Base-by-base conservation (phyloP, 495 filamentous ascomycete species). In the Gamarada debralockiae region DNA sequence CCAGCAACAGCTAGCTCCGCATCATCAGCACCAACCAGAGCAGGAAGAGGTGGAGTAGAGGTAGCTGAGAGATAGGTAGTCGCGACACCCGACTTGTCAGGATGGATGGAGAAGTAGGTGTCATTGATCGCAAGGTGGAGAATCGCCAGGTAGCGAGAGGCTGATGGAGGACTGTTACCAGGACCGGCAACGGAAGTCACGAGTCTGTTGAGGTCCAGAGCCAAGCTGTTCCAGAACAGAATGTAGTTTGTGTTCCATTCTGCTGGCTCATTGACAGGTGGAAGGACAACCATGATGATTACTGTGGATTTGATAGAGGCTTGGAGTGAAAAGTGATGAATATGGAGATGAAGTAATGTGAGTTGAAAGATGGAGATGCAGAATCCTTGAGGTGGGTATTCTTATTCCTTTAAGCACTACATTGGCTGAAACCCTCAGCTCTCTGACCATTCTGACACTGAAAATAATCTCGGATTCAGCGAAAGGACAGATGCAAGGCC, bases 51-150 rank as follows among this genome's bases (percentile, higher is more conserved):
- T 41, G 56, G 42, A 9, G 46, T 4, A 40, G 31, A 34, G 24
- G 50, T 53, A 14, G 39, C 8, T 22, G 22, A 34, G 10, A 66
- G 54, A 45, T 64, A 66, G 14, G 59, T 64, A 14, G 47, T 41
- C 14, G 55, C 50, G 12, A 23, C 22, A 24, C 37, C 49, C 18
- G 27, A 24, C 36, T 44, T 41, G n/a, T 61, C 50, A 3, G 63
- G 56, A 21, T 58, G 38, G 48, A 67, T 59, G 25, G 64, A 48
- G 37, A 68, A 68, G 60, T 67, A 68, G 13, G 59, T 60, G 53
- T 68, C 64, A 33, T 68, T 56, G 41, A 68, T 59, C 3, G 64
- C 62, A 6, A 68, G 57, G 39, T 70, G 64, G 17, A 67, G 41
- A 38, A 70, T 68, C 18, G 58, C 67, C 8, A 67, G 49, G 37